A percentile compares a stretch with the other conserved stretches of the same genome.
phyloP scores from a whole-genome alignment of 805 yeast species.

The Danielia reshetovae region DNA sequence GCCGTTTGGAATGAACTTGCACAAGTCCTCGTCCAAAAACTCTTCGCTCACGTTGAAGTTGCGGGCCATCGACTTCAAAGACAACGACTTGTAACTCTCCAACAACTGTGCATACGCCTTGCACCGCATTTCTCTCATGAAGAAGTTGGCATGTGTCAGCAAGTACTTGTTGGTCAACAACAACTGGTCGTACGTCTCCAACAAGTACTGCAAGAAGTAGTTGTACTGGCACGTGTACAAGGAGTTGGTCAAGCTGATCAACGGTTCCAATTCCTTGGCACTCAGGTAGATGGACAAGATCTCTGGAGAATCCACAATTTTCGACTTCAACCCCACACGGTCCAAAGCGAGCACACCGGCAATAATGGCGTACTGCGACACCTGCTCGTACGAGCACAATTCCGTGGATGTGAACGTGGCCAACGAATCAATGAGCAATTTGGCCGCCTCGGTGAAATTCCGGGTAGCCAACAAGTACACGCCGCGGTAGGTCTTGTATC shows the following conservation, averaged over 20 bases:
- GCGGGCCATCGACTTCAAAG: constrained; percentile 88
- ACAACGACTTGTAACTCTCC: constrained; percentile 89
- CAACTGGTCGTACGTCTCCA: constrained; percentile 72
- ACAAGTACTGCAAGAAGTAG: constrained; percentile 68
- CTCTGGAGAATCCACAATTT: constrained; percentile 92
- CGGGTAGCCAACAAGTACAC: constrained; percentile 80
- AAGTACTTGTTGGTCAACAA: constrained; percentile 62
- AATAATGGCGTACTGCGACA: constrained; percentile 82
- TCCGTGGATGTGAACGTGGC: constrained; percentile 96
- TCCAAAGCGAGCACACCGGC: constrained; percentile 83
- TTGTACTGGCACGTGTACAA: constrained; percentile 86
- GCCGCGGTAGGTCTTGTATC: constrained; percentile 89
- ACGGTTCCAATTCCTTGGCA: constrained; percentile 69
- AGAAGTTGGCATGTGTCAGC: constrained; percentile 74
- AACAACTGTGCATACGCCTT: constrained; percentile 91
- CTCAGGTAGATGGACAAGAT: constrained; percentile 74
- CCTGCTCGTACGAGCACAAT: constrained; percentile 80
- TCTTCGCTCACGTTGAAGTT: constrained; percentile 87
- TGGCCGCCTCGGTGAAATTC: constrained; percentile 81
- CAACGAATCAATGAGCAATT: constrained; percentile 79
- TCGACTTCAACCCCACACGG: constrained; percentile 78
- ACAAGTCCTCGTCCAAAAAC: constrained; percentile 81
- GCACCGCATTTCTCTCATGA: constrained; percentile 88
- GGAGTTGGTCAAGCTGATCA: constrained; percentile 78
- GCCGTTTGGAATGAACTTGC: constrained; percentile 89